Base-by-base conservation (phyloP, 345 rosid genomes). In the Lagerstroemia speciosa region DNA sequence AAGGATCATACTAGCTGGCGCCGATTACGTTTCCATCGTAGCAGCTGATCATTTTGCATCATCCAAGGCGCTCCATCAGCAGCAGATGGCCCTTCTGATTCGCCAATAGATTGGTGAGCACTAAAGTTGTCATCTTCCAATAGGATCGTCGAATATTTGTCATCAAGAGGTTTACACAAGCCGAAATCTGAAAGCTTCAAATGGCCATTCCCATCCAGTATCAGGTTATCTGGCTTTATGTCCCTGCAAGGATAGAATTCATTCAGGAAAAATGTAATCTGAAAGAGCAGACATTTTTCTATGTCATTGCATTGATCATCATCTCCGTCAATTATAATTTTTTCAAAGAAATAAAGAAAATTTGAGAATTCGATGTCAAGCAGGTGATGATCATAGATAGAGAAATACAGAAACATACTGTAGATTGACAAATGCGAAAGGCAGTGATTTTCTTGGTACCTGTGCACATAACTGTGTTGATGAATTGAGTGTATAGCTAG, bases 151-250 rank as follows among this genome's bases (percentile, higher is more conserved):
- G 99, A 89, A 81, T 91, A 94, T 73, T 91, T 94, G 53, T 87
- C 96, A 83, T 91, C 95, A n/a, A 94, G 83, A 71, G 99, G 94
- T 83, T 94, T 94, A 78, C 97, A 94, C 81, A 94, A 81, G 22
- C 99, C 99, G 83, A 94, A 94, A 84, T 94, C 99, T 63, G 99
- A 94, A 72, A 94, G 99, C 90, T 94, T 94, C 82, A 94, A 72
- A 81, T 94, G 97, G 64, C 99, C 99, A 78, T 84, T 84, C 85
- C 79, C 86, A 81, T 94, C 96, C 76, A 94, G 82, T 67, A 94
- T 91, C 77, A 94, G 86, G 78, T 94, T 94, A 72, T 94, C 99
- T 68, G 99, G 99, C 70, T 94, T 94, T 74, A 94, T 88, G 78
- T 94, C 99, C 92, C 99, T 91, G 74, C 75, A 83, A 48, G 63